Conservation (phyloP, 257 asterid species). For the Gentiana straminea region DNA sequence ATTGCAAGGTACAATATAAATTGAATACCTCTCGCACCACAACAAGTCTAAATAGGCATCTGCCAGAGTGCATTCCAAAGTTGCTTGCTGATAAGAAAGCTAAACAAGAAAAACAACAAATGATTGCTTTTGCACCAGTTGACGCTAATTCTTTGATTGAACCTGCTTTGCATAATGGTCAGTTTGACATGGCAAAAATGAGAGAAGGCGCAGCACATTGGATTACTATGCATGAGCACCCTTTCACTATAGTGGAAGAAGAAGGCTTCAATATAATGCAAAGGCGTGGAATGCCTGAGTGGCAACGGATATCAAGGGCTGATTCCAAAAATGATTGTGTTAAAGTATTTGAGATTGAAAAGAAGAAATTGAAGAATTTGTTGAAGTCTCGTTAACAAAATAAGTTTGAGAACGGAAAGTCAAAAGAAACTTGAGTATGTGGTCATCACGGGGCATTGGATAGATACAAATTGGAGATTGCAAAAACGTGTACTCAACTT, state of each 20-base stretch:
- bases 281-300: conserved; percentile 1
- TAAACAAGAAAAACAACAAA: no score
- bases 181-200: background rate
- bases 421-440: background rate
- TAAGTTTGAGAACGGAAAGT: no score
- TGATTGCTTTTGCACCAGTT: no score
- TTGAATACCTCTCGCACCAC: no score
- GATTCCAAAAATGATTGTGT: background rate
- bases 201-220: no score
- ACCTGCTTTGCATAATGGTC: background rate
- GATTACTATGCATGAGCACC: background rate
- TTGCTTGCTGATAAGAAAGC: no score
- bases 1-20: no score
- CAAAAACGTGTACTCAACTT: background rate
- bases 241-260: background rate
- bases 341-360: background rate
- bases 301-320: background rate
- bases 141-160: no score
- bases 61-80: no score
- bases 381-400: no score
- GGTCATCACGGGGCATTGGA: background rate
- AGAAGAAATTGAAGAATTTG: background rate
- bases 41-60: no score
- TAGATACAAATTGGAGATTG: background rate
- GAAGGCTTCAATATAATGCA: conserved; percentile 1